Conservation (phyloP, 176 grass and related monocot species). For the Avena sativa region DNA sequence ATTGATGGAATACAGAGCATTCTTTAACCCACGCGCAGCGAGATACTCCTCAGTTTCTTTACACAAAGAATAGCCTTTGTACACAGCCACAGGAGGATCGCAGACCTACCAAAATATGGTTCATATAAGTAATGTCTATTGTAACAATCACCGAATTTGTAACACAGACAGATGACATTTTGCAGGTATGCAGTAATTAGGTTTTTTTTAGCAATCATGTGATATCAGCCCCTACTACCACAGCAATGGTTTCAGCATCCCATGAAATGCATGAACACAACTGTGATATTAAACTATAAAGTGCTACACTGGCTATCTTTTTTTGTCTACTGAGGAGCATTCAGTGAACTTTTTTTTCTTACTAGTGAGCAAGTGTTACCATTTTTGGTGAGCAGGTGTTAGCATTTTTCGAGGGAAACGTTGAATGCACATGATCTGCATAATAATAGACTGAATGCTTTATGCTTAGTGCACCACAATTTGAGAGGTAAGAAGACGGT, state of each 20-base stretch:
- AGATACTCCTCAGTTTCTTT: constrained; percentile 83
- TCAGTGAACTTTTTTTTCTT: too few species aligned
- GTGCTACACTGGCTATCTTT: too few species aligned
- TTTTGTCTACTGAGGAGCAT: too few species aligned
- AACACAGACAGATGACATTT: neutral
- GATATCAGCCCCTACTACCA: neutral
- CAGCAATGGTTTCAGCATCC: neutral
- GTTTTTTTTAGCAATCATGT: neutral
- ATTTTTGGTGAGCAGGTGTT: too few species aligned
- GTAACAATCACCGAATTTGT: neutral
- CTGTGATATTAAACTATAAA: neutral
- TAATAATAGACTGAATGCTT: too few species aligned
- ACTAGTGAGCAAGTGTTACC: too few species aligned
- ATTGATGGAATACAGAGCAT: constrained; percentile 66
- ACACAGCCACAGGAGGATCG: constrained; percentile 74
- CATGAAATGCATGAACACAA: neutral
- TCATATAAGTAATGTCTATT: neutral
- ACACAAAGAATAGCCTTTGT: constrained; percentile 67
- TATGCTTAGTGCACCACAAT: too few species aligned
- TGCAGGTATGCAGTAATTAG: neutral
- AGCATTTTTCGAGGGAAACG: too few species aligned
- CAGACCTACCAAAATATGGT: constrained; percentile 42
- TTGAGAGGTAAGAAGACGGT: too few species aligned
- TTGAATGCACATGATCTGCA: too few species aligned
- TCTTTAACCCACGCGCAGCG: constrained; percentile 49